phyloP scores from a whole-genome alignment of 169 alveolate species.

The Eimeria brunetti region DNA sequence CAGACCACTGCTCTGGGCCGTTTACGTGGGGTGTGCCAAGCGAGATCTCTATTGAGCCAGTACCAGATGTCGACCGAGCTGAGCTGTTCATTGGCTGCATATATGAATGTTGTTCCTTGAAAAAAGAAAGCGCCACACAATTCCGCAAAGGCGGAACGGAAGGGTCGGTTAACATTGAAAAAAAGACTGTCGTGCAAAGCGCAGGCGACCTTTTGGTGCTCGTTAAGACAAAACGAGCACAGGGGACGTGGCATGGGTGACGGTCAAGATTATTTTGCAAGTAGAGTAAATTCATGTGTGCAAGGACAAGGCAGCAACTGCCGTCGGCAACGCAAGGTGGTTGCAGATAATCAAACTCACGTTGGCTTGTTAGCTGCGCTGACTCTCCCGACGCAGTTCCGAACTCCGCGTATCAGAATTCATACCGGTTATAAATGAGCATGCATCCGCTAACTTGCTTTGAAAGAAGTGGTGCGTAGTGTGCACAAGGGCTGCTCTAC shows the following conservation, averaged over 20 bases:
- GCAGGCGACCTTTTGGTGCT: neutral
- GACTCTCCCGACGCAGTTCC: neutral
- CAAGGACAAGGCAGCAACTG: neutral
- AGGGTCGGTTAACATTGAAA: neutral
- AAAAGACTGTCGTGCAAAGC: neutral
- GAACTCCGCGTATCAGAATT: neutral
- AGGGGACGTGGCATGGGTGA: neutral
- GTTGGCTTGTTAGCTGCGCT: neutral
- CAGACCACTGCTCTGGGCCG: neutral
- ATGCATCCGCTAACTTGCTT: neutral
- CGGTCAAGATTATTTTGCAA: neutral
- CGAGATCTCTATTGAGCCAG: neutral
- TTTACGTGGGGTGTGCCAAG: neutral
- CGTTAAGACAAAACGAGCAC: neutral
- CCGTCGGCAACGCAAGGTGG: neutral
- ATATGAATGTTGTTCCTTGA: neutral
- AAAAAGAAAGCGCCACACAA: neutral
- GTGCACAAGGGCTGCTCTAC: neutral
- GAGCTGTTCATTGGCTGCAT: neutral
- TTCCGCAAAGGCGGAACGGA: neutral
- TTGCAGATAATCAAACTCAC: neutral
- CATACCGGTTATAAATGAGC: neutral
- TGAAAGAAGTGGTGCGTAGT: neutral
- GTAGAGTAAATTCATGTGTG: neutral
- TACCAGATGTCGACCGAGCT: neutral